A percentile compares a stretch with the other conserved stretches of the same genome.
phyloP scores from a whole-genome alignment of 1,284 basidiomycete species.

The Exobasidium rhododendri region DNA sequence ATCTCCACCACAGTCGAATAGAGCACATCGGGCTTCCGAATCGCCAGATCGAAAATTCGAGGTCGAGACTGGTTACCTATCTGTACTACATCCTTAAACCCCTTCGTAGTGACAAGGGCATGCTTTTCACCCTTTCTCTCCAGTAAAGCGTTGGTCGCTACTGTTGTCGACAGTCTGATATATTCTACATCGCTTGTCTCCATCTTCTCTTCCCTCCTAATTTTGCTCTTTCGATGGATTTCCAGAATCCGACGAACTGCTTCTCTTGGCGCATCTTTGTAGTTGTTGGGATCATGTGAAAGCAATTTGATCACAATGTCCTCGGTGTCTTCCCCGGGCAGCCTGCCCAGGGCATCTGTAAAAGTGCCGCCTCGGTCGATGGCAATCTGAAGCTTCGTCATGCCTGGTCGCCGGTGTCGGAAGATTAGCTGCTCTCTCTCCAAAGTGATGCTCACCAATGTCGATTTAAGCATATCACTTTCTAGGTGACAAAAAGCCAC shows the following conservation, averaged over 20 bases:
- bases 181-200: conserved; percentile 88
- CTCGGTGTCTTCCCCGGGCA: conserved; percentile 12
- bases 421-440: too few relatives aligned
- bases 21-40: conserved; percentile 68
- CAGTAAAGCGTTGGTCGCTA: conserved; percentile 91
- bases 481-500: too few relatives aligned
- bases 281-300: conserved; percentile 65
- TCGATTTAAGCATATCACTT: too few relatives aligned
- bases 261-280: conserved; percentile 88
- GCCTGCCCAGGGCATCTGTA: conserved; percentile 13
- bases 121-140: conserved; percentile 90
- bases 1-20: conserved; percentile 80
- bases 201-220: conserved; percentile 67
- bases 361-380: conserved; percentile 19
- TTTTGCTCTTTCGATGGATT: conserved; percentile 66
- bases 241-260: conserved; percentile 89
- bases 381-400: conserved; percentile 9
- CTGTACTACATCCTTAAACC: conserved; percentile 82
- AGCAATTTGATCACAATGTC: conserved; percentile 57
- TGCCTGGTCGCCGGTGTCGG: too few relatives aligned
- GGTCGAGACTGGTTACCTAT: conserved; percentile 90
- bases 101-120: conserved; percentile 84
- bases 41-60: conserved; percentile 62
- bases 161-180: conserved; percentile 87
- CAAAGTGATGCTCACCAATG: too few relatives aligned